Conservation (phyloP, 345 rosid species). For the Clausena lansium region DNA sequence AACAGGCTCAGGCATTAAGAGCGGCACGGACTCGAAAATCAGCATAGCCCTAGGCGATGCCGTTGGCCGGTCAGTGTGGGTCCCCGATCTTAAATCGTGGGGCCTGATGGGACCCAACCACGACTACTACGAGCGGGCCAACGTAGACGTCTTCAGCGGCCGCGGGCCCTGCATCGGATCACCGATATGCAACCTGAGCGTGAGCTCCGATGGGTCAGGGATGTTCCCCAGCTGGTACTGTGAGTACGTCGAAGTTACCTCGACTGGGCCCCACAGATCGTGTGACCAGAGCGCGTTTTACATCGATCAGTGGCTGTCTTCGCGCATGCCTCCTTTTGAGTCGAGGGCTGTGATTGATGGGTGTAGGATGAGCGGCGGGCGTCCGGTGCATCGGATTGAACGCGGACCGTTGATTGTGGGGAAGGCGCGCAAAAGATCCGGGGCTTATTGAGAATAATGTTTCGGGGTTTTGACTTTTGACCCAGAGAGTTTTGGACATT, state of each 20-base stretch:
- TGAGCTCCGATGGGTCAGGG: constrained; percentile 51
- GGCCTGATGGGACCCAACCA: constrained; percentile 43
- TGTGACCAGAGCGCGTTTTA: constrained; percentile 34
- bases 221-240: constrained; percentile 52
- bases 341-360: constrained; percentile 35
- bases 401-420: background rate
- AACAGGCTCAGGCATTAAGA: constrained; percentile 35
- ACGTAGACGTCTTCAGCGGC: too few species aligned
- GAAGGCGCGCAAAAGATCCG: background rate
- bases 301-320: constrained; percentile 46
- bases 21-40: constrained; percentile 46
- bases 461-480: background rate
- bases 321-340: constrained; percentile 26
- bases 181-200: constrained; percentile 44
- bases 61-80: constrained; percentile 25
- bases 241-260: constrained; percentile 44
- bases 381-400: background rate
- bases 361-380: constrained; percentile 12
- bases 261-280: constrained; percentile 29
- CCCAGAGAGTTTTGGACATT: background rate
- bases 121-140: constrained; percentile 44
- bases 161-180: constrained; percentile 38
- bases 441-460: background rate
- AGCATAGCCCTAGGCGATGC: constrained; percentile 30
- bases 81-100: constrained; percentile 31